Evolutionary conservation across 306 rosid genomes (phyloP).

Genomic region (Dryas alaskensis): DNA sequence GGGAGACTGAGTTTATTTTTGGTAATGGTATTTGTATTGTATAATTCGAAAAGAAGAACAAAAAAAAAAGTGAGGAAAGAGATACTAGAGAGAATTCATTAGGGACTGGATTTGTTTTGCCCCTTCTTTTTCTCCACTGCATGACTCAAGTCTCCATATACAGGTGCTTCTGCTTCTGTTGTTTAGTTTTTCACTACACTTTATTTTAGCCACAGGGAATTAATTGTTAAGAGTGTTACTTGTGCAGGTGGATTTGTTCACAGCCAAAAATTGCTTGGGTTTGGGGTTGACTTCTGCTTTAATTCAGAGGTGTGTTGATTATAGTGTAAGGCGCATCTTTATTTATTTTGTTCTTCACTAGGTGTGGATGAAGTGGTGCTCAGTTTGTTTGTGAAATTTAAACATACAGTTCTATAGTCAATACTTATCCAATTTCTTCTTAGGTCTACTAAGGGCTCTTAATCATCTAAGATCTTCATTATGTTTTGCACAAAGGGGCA

Average conservation of each 20-base stretch:
- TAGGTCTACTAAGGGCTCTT: slow-evolving; percentile 30
- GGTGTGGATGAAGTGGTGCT: slow-evolving; percentile 59
- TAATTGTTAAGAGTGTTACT: slow-evolving; percentile 27
- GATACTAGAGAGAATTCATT: slow-evolving; percentile 50
- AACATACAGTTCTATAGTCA: slow-evolving; percentile 52
- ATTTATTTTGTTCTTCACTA: slow-evolving; percentile 51
- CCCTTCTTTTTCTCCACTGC: slow-evolving; percentile 53
- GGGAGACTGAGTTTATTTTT: slow-evolving; percentile 42
- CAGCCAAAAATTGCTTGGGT: slow-evolving; percentile 50
- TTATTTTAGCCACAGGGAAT: background rate
- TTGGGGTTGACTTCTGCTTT: slow-evolving; percentile 65
- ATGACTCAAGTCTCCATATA: slow-evolving; percentile 53
- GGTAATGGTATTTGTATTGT: slow-evolving; percentile 48
- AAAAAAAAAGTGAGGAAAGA: slow-evolving; percentile 33
- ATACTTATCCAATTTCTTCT: slow-evolving; percentile 42
- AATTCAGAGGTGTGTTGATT: slow-evolving; percentile 81
- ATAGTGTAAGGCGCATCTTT: slow-evolving; percentile 50
- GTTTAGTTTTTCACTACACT: background rate
- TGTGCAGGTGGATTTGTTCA: slow-evolving; percentile 76
- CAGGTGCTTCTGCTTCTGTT: slow-evolving; percentile 41
- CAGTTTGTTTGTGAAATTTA: slow-evolving; percentile 63
- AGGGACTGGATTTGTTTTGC: slow-evolving; percentile 66
- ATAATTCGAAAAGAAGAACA: slow-evolving; percentile 39
- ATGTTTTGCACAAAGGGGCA: slow-evolving; percentile 25
- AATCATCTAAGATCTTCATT: slow-evolving; percentile 30